Evolutionary conservation across 345 rosid genomes (phyloP).

Genomic region (Gossypioides kirkii): DNA sequence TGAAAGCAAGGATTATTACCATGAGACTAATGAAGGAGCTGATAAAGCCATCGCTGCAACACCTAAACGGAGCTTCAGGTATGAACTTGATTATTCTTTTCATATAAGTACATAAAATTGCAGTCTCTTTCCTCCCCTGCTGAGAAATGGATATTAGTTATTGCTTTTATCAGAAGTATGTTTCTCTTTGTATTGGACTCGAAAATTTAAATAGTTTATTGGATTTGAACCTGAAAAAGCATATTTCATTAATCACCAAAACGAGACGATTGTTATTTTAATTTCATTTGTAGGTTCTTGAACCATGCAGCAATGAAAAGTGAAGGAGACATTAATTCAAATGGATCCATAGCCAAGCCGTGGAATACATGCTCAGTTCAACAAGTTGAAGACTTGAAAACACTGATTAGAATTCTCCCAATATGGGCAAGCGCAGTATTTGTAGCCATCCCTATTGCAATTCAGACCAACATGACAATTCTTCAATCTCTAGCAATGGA

Average conservation of each 20-base stretch:
- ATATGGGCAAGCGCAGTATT: constrained; percentile 29
- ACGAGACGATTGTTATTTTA: too few species aligned
- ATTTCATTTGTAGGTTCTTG: too few species aligned
- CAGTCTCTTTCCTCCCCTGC: too few species aligned
- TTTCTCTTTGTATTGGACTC: too few species aligned
- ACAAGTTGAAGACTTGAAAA: constrained; percentile 50
- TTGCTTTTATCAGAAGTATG: too few species aligned
- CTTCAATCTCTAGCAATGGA: constrained; percentile 47
- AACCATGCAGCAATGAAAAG: constrained; percentile 36
- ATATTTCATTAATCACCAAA: too few species aligned
- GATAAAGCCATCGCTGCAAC: neutral
- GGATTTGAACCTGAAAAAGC: too few species aligned
- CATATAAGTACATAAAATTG: too few species aligned
- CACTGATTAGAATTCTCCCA: constrained; percentile 32
- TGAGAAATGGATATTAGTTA: too few species aligned
- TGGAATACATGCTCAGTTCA: constrained; percentile 46
- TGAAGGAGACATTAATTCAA: constrained; percentile 30
- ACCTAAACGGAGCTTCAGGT: constrained; percentile 27
- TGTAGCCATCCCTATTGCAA: constrained; percentile 25
- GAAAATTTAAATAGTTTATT: too few species aligned
- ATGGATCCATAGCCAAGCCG: constrained; percentile 26
- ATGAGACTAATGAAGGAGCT: neutral
- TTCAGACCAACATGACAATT: constrained; percentile 24
- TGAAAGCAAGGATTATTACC: constrained; percentile 11
- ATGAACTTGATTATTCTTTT: too few species aligned